Percentiles rank a stretch among this genome's conserved stretches.
These are phyloP conservation scores for Cyberlindnera xylosilytica DNA, from an alignment of 805 yeast genomes.

Conservation along the genomic window DNA sequence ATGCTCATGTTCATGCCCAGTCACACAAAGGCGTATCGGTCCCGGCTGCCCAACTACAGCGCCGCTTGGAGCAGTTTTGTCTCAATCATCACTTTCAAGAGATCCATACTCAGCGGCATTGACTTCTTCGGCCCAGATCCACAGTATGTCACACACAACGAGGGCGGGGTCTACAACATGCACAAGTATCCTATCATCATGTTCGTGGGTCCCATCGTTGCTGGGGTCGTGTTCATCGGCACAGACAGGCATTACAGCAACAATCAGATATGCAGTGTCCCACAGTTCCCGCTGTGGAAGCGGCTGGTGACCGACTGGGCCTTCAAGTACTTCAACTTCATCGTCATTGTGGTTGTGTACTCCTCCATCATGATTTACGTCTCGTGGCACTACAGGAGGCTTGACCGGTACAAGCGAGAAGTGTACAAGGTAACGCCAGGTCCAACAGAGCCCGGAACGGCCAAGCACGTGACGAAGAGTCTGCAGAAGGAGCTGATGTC, in stretches of 20 bases:
- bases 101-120: constrained; percentile 5
- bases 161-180: constrained; percentile 24
- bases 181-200: not conserved
- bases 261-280: constrained; percentile 19
- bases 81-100: constrained; percentile 4
- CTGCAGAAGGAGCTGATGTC: constrained; percentile 23
- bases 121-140: constrained; percentile 9
- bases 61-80: too few relatives aligned
- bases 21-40: constrained; percentile 8
- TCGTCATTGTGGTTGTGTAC: constrained; percentile 18
- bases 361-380: constrained; percentile 18
- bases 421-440: constrained; percentile 7
- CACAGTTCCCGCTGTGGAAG: constrained; percentile 21
- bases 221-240: constrained; percentile 18
- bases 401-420: constrained; percentile 13
- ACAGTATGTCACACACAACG: constrained; percentile 6
- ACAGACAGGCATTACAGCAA: constrained; percentile 9
- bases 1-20: constrained; percentile 19
- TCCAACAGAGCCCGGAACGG: not conserved
- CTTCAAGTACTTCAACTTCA: constrained; percentile 17
- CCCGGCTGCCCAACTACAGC: too few relatives aligned
- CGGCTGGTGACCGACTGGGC: constrained; percentile 18
- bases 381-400: constrained; percentile 7
- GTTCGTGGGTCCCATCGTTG: not conserved
- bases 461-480: constrained; percentile 1